phyloP scores from a whole-genome alignment of 1,139 yeast species.

The Taphrina sp. region DNA sequence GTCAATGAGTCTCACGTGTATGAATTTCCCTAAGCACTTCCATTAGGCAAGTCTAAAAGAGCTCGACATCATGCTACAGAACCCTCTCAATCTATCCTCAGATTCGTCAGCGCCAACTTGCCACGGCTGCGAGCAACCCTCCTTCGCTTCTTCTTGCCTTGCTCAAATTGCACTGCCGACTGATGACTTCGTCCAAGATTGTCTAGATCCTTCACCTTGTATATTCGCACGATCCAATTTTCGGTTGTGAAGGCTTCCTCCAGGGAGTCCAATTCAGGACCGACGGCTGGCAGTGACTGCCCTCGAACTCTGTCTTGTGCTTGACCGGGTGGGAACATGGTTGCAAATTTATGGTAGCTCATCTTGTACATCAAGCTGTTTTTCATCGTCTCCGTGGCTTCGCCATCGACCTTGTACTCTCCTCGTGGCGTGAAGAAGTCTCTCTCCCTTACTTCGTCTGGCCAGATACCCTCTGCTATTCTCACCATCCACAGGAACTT shows the following conservation, averaged over 20 bases:
- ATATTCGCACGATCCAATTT: conserved; percentile 95
- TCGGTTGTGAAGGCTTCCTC: conserved; percentile 96
- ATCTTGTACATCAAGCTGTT: conserved; percentile 91
- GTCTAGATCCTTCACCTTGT: conserved; percentile 87
- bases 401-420: conserved; percentile 80
- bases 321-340: conserved; percentile 64
- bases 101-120: not conserved
- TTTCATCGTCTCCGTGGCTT: conserved; percentile 80
- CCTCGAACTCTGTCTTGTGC: conserved; percentile 84
- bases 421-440: conserved; percentile 80
- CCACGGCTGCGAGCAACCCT: conserved; percentile 8
- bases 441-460: conserved; percentile 87
- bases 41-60: too few species aligned
- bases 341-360: conserved; percentile 78
- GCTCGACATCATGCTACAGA: too few species aligned
- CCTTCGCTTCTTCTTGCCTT: conserved; percentile 35
- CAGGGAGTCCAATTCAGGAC: conserved; percentile 35
- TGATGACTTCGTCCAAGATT: conserved; percentile 69
- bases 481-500: conserved; percentile 99
- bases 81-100: conserved; percentile 14
- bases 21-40: too few species aligned
- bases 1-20: too few species aligned
- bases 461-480: conserved; percentile 99
- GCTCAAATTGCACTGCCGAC: conserved; percentile 37
- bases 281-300: conserved; percentile 57